phyloP scores from a whole-genome alignment of 208 protist genomes.

The Trypanosoma scelopori region DNA sequence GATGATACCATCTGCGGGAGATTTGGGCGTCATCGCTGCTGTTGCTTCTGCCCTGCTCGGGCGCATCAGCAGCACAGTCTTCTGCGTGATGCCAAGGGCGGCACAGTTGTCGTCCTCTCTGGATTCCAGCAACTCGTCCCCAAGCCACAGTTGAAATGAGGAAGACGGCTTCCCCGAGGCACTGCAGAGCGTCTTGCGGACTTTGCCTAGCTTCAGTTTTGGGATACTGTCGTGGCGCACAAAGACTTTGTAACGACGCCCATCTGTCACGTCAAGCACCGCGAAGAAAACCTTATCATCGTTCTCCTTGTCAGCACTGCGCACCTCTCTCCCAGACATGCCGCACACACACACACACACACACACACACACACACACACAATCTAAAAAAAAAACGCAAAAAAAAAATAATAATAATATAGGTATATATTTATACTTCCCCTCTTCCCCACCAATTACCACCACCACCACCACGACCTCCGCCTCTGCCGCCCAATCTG shows the following conservation, averaged over 20 bases:
- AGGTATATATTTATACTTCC: no score
- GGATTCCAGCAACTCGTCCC: not conserved
- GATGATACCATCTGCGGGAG: not conserved
- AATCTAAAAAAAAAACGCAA: no score
- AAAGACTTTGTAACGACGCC: conserved; percentile 27
- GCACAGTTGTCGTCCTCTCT: conserved; percentile 8
- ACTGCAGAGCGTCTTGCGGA: conserved; percentile 13
- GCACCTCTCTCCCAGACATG: no score
- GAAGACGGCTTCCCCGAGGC: conserved; percentile 5
- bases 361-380: no score
- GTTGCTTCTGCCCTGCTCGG: not conserved
- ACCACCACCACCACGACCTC: no score
- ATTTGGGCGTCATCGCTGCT: not conserved
- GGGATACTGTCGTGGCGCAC: conserved; percentile 18
- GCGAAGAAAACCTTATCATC: conserved; percentile 21
- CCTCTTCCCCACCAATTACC: no score
- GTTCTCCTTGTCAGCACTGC: not conserved
- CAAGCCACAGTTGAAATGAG: conserved; percentile 22
- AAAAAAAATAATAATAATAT: no score
- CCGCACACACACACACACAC: no score
- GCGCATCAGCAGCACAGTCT: conserved; percentile 16
- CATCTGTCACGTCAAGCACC: conserved; percentile 21
- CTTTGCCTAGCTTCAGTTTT: conserved; percentile 12
- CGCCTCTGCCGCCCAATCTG: no score
- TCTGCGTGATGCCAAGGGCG: conserved; percentile 15